Evolutionary conservation across 306 rosid species (phyloP).

Genomic region (Gleditsia sinensis): DNA sequence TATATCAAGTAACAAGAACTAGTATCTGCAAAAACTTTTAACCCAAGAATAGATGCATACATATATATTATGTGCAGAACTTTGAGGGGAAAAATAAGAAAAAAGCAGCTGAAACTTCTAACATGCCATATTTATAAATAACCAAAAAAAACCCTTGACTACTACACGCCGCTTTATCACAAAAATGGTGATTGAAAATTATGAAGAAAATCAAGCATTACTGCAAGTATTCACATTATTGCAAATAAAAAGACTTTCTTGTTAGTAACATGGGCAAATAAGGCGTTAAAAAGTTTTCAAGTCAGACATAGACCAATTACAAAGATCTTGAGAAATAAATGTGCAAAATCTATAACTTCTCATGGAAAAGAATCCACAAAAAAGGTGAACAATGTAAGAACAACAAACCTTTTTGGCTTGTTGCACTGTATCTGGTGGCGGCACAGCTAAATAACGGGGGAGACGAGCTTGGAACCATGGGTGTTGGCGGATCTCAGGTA

Average conservation of each 20-base stretch:
- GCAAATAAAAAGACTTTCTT: background rate
- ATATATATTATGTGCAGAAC: background rate
- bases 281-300: background rate
- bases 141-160: background rate
- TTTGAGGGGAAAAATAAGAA: background rate
- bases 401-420: slow-evolving; percentile 74
- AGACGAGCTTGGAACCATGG: slow-evolving; percentile 91
- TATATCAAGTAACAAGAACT: slow-evolving; percentile 13
- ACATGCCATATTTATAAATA: background rate
- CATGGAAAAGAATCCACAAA: background rate
- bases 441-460: slow-evolving; percentile 89
- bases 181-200: background rate
- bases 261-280: background rate
- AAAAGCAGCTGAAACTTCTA: slow-evolving; percentile 12
- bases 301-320: background rate
- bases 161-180: slow-evolving; percentile 27
- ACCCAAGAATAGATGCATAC: background rate
- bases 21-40: slow-evolving; percentile 7
- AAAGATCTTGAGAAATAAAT: background rate
- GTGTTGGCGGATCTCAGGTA: slow-evolving; percentile 92
- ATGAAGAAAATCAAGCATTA: slow-evolving; percentile 1
- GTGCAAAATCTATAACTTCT: background rate
- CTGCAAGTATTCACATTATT: background rate
- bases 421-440: slow-evolving; percentile 81
- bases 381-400: background rate